Percentiles rank a stretch among this genome's conserved stretches.
Evolutionary conservation across 768 basidiomycete species (phyloP).

Genomic region (Cystobasidium tubakii): DNA sequence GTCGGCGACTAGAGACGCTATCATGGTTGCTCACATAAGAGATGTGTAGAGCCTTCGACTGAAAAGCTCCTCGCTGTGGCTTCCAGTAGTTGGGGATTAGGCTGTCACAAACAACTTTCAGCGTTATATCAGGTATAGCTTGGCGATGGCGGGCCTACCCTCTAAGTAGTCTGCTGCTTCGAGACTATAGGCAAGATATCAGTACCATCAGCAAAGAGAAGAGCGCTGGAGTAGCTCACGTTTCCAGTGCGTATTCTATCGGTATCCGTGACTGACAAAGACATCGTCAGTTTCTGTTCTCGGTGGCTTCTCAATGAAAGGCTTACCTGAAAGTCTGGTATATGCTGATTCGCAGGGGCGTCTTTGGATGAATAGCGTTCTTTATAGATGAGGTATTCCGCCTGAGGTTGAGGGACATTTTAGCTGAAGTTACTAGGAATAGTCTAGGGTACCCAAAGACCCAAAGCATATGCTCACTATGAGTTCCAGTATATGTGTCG

Average conservation of each 20-base stretch:
- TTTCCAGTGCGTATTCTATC: conserved; percentile 14
- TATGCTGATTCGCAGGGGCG: background rate
- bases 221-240: background rate
- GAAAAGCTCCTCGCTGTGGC: too few species aligned
- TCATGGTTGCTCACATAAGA: too few species aligned
- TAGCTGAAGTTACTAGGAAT: too few species aligned
- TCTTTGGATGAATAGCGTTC: conserved; percentile 4
- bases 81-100: too few species aligned
- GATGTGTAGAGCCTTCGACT: too few species aligned
- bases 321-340: conserved; percentile 20
- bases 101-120: too few species aligned
- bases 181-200: background rate
- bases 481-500: conserved; percentile 3
- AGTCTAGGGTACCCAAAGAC: background rate
- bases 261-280: conserved; percentile 26
- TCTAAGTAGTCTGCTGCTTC: conserved; percentile 31
- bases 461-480: conserved; percentile 4
- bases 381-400: conserved; percentile 32
- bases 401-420: background rate
- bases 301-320: background rate
- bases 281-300: background rate
- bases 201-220: background rate
- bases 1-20: too few species aligned
- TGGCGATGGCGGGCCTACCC: background rate
- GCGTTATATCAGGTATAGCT: too few species aligned